phyloP scores from a whole-genome alignment of 768 basidiomycete genomes.

The Rhizopogon roseolus region DNA sequence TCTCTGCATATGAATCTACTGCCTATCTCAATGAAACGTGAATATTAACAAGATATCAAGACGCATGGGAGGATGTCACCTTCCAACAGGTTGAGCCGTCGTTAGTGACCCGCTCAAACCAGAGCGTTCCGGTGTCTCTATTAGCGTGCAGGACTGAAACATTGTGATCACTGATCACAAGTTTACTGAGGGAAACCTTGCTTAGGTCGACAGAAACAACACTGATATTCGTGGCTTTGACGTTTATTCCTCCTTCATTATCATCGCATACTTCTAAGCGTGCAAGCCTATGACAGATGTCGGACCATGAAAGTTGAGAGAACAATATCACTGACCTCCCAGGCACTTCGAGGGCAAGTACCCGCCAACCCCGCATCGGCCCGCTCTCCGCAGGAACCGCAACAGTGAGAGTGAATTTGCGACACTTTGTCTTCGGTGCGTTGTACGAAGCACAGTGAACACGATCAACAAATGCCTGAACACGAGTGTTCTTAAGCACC shows the following conservation, averaged over 20 bases:
- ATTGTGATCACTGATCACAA: conserved; percentile 12
- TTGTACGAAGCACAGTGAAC: conserved; percentile 9
- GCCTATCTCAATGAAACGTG: background rate
- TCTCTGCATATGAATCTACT: background rate
- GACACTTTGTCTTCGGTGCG: background rate
- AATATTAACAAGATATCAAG: background rate
- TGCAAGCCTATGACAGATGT: background rate
- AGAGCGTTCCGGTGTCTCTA: background rate
- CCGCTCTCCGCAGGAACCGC: conserved; percentile 66
- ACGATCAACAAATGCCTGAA: conserved; percentile 51
- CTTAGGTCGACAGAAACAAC: conserved; percentile 16
- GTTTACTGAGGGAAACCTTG: background rate
- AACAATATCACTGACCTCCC: conserved; percentile 49
- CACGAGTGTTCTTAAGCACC: conserved; percentile 50
- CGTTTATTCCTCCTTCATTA: conserved; percentile 3
- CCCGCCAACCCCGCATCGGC: conserved; percentile 63
- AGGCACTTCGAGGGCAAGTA: conserved; percentile 54
- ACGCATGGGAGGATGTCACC: background rate
- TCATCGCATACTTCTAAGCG: conserved; percentile 1
- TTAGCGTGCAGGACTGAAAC: background rate
- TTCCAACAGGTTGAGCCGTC: background rate
- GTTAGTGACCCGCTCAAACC: conserved; percentile 6
- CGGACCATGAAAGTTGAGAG: background rate
- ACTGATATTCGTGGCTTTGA: conserved; percentile 21
- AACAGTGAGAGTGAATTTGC: conserved; percentile 66